Conservation (phyloP, 805 yeast species). For the Wickerhamiella bombiphila region DNA sequence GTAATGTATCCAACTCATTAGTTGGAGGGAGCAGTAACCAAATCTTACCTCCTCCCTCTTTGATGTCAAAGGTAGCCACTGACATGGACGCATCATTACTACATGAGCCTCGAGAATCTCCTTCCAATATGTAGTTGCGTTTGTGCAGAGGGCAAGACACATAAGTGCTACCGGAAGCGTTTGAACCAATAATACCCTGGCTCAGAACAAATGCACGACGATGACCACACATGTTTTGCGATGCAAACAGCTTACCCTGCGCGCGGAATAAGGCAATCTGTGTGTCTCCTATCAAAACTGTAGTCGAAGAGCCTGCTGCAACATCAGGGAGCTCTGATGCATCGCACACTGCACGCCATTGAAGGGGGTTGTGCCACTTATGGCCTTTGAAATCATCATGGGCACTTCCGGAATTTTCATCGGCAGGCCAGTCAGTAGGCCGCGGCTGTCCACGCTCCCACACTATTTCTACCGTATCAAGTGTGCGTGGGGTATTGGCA, state of each 20-base stretch:
- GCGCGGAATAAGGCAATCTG: slow-evolving; percentile 26
- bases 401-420: slow-evolving; percentile 13
- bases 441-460: slow-evolving; percentile 27
- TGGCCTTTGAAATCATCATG: slow-evolving; percentile 21
- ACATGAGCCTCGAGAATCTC: slow-evolving; percentile 22
- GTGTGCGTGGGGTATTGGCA: slow-evolving; percentile 21
- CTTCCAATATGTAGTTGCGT: slow-evolving; percentile 23
- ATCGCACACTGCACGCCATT: slow-evolving; percentile 22
- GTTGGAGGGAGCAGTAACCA: slow-evolving; percentile 24
- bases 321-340: slow-evolving; percentile 20
- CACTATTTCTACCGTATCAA: slow-evolving; percentile 25
- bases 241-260: slow-evolving; percentile 25
- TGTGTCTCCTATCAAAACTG: slow-evolving; percentile 25
- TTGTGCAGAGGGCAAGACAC: slow-evolving; percentile 29
- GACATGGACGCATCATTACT: slow-evolving; percentile 23
- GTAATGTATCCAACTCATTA: slow-evolving; percentile 24
- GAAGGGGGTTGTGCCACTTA: slow-evolving; percentile 22
- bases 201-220: slow-evolving; percentile 27
- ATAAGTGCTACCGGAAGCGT: slow-evolving; percentile 22
- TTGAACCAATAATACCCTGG: slow-evolving; percentile 25
- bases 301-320: slow-evolving; percentile 24
- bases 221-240: slow-evolving; percentile 31
- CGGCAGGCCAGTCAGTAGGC: slow-evolving; percentile 26
- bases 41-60: slow-evolving; percentile 23
- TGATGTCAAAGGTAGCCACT: slow-evolving; percentile 25